Evolutionary conservation across 495 filamentous ascomycete species (phyloP).

Genomic region (Podospora didyma): DNA sequence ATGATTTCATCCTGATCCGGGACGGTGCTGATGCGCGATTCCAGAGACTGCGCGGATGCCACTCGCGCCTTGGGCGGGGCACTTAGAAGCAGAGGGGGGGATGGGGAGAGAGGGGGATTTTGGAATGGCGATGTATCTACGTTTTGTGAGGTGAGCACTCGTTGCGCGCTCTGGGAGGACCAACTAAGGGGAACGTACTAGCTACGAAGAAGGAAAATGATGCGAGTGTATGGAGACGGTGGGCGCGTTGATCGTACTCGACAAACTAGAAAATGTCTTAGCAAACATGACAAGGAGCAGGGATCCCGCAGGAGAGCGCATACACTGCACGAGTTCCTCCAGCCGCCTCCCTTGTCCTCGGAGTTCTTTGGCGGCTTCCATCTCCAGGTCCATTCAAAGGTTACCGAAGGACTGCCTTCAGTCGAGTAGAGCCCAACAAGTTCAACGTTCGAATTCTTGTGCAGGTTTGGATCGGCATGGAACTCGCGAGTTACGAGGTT

Average conservation of each 20-base stretch:
- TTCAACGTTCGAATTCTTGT: slow-evolving; percentile 94
- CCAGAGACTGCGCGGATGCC: slow-evolving; percentile 74
- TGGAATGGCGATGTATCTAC: slow-evolving; percentile 32
- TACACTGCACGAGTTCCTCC: slow-evolving; percentile 91
- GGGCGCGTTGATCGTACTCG: slow-evolving; percentile 91
- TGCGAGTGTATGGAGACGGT: slow-evolving; percentile 81
- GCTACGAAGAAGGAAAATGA: slow-evolving; percentile 94
- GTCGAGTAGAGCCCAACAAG: slow-evolving; percentile 86
- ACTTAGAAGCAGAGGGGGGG: slow-evolving; percentile 65
- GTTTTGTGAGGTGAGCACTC: neutral
- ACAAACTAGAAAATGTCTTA: slow-evolving; percentile 62
- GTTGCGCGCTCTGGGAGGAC: neutral
- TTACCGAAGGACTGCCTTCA: slow-evolving; percentile 71
- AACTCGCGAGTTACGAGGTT: slow-evolving; percentile 93
- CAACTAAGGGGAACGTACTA: slow-evolving; percentile 45
- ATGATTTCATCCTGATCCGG: slow-evolving; percentile 58
- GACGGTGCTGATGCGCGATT: slow-evolving; percentile 67
- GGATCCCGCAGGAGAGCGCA: slow-evolving; percentile 16
- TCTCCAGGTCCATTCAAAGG: slow-evolving; percentile 94
- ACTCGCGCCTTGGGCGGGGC: slow-evolving; percentile 74
- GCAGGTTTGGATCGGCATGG: slow-evolving; percentile 92
- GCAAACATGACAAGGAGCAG: slow-evolving; percentile 1
- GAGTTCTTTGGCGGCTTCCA: slow-evolving; percentile 84
- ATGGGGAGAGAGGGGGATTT: slow-evolving; percentile 51
- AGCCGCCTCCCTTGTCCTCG: slow-evolving; percentile 86